phyloP scores from a whole-genome alignment of 2,329 filamentous ascomycete genomes.

The Herpomyces periplanetae region DNA sequence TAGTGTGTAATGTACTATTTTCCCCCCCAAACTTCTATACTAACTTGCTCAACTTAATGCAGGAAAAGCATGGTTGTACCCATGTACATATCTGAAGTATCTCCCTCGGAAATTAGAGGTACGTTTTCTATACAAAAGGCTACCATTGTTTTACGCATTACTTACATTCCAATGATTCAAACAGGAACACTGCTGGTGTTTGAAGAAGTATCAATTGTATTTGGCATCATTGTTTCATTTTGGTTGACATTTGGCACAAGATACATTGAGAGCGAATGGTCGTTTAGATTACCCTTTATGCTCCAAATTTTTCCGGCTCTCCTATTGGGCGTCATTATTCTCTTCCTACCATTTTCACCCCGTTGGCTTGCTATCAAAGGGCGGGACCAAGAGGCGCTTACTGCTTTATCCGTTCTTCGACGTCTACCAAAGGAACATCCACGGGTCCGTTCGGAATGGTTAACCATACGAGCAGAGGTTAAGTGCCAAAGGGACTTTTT shows the following conservation, averaged over 20 bases:
- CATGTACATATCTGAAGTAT: constrained; percentile 14
- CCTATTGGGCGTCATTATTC: constrained; percentile 8
- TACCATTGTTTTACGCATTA: no score
- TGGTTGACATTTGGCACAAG: constrained; percentile 10
- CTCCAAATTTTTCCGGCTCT: constrained; percentile 11
- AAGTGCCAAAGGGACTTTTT: constrained; percentile 33
- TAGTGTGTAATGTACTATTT: constrained; percentile 4
- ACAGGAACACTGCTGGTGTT: constrained; percentile 6
- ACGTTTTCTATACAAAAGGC: constrained; percentile 8
- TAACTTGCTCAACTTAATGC: constrained; percentile 1
- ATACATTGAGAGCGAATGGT: constrained; percentile 10
- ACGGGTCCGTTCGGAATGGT: constrained; percentile 29
- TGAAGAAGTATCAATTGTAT: constrained; percentile 9
- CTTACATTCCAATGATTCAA: no score
- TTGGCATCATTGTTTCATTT: constrained; percentile 11
- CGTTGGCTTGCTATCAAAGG: constrained; percentile 30
- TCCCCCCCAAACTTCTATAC: no score
- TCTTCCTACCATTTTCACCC: constrained; percentile 11
- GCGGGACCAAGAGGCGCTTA: constrained; percentile 24
- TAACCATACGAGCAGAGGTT: constrained; percentile 36
- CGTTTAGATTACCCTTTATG: constrained; percentile 11
- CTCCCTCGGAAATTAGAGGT: constrained; percentile 11
- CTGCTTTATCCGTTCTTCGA: constrained; percentile 21
- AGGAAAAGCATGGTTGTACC: constrained; percentile 9
- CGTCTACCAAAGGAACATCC: constrained; percentile 20